Evolutionary conservation across 129 eudicot genomes (phyloP), one percentile per base, ranked within the genome.

Genomic region (Oenanthe sinensis): DNA sequence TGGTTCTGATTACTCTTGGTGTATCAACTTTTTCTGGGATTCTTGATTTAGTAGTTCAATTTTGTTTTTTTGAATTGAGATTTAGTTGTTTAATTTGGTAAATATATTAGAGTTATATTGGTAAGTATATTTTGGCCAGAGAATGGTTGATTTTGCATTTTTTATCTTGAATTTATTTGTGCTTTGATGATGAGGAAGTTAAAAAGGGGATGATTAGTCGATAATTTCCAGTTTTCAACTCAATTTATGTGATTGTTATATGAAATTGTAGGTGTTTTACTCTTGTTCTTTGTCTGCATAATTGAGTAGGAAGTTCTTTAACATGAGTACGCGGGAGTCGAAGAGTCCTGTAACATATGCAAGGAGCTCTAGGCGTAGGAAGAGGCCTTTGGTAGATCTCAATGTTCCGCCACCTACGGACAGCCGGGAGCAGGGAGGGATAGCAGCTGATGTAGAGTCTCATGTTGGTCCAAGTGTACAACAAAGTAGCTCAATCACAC

Each of bases 371-470:
- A 67, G 72, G 43, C 39, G 72, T 20, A 67, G 72, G 42, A 67
- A 67, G 43, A 67, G 72, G 43, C 42, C 72, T 70, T 19, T 39
- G 76, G 91, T 90, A 77, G 96, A 90, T 84, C 96, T 92, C 30
- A 95, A 90, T 86, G 90, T 78, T 72, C 87, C 83, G 14, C 89
- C 86, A n/a, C 91, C 87, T 22, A 55, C 63, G 83, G 96, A 89
- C 33, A 83, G 46, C 82, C 63, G 71, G 33, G 88, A 82, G 47
- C 87, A 86, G 75, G 91, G 70, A 17, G 90, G 86, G 13, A 49
- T 83, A 40, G 79, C 93, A 8, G 50, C 79, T 33, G 50, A 12
- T 40, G 58, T 83, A 24, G 80, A 68, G 52, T 73, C 74, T 71
- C 84, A 47, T 46, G 83, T 75, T n/a, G 79, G 81, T 43, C 87